Evolutionary conservation across 202 grass and related monocot species (phyloP).

Genomic region (Panicum virgatum): DNA sequence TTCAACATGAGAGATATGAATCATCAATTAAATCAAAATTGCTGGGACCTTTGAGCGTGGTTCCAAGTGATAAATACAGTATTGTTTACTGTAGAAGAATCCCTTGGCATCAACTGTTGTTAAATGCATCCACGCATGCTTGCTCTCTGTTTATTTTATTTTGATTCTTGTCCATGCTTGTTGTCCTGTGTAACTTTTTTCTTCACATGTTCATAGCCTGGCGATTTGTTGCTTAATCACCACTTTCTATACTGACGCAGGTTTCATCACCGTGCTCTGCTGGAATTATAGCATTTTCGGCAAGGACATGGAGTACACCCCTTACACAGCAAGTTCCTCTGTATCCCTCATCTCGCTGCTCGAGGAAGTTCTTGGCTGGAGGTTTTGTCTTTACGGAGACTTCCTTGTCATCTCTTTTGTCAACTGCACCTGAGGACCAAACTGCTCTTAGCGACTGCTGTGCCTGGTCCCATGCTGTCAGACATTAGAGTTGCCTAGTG

Average conservation of each 20-base stretch:
- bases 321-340: slow-evolving; percentile 65
- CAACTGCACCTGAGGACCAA: slow-evolving; percentile 80
- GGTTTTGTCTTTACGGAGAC: slow-evolving; percentile 87
- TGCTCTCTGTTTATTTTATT: background rate
- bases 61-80: background rate
- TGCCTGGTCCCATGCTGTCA: slow-evolving; percentile 53
- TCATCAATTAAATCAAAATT: background rate
- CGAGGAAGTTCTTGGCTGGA: slow-evolving; percentile 95
- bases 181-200: background rate
- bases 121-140: background rate
- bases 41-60: background rate
- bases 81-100: background rate
- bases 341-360: slow-evolving; percentile 66
- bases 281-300: slow-evolving; percentile 49
- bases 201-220: background rate
- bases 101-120: background rate
- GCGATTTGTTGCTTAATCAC: background rate
- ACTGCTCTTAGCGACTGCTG: slow-evolving; percentile 26
- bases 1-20: background rate
- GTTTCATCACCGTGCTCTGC: slow-evolving; percentile 34
- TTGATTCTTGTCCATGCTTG: background rate
- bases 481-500: slow-evolving; percentile 48
- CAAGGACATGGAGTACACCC: slow-evolving; percentile 84
- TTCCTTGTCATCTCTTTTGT: slow-evolving; percentile 81
- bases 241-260: slow-evolving; percentile 25